A percentile compares a stretch with the other conserved stretches of the same genome.
phyloP scores from a whole-genome alignment of 306 rosid species.

The Rosa chinensis region DNA sequence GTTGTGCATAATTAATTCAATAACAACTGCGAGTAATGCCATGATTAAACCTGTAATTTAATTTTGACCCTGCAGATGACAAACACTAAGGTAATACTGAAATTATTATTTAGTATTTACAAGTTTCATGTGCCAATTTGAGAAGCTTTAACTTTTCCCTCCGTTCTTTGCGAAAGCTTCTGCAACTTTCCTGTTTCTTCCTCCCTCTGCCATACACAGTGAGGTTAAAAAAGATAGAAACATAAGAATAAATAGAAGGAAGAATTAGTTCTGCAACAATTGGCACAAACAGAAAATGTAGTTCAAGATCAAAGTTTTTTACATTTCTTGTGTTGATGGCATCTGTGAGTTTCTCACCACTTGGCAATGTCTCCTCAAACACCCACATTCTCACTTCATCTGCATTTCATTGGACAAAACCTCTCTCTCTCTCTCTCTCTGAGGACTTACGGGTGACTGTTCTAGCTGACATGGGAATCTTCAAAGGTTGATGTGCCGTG shows the following conservation, averaged over 20 bases:
- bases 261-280: constrained; percentile 67
- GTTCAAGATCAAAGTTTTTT: constrained; percentile 28
- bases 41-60: constrained; percentile 58
- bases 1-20: neutral
- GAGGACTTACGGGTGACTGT: no score
- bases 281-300: constrained; percentile 30
- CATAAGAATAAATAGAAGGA: constrained; percentile 5
- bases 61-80: constrained; percentile 63
- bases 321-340: constrained; percentile 77
- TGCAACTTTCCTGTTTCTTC: constrained; percentile 92
- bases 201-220: constrained; percentile 71
- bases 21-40: constrained; percentile 11
- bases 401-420: constrained; percentile 32
- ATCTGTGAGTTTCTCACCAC: constrained; percentile 80
- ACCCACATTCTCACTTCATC: constrained; percentile 99
- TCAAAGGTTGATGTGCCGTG: no score
- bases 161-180: constrained; percentile 75
- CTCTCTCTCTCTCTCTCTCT: no score
- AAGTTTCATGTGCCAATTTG: constrained; percentile 16
- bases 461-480: no score
- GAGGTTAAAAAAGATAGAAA: constrained; percentile 19
- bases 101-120: neutral
- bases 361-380: constrained; percentile 69
- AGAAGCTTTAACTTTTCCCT: constrained; percentile 64
- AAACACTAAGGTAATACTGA: constrained; percentile 6